A percentile compares a stretch with the other conserved stretches of the same genome.
phyloP scores from a whole-genome alignment of 2,329 filamentous ascomycete species.

The Aspergillus amoenus region DNA sequence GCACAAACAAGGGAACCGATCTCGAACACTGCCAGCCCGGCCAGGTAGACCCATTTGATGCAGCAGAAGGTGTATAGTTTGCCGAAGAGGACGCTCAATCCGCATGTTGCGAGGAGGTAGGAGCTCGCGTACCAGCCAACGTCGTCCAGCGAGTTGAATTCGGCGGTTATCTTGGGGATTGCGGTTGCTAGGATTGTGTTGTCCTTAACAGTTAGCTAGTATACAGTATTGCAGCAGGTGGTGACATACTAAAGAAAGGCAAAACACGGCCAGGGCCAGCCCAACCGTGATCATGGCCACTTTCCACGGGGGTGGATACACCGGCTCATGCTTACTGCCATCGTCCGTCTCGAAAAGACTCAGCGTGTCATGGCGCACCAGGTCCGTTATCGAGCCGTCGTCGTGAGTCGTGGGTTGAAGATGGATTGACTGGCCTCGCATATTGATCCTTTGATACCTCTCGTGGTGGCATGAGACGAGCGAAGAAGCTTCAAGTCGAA shows the following conservation, averaged over 20 bases:
- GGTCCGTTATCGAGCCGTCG: no score
- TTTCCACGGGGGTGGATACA: conserved; percentile 2
- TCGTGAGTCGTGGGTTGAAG: no score
- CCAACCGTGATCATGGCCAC: conserved; percentile 1
- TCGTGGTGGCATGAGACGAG: no score
- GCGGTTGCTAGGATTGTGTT: background rate
- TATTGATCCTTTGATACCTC: no score
- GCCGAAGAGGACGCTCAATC: background rate
- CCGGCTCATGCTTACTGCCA: background rate
- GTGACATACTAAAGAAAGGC: background rate
- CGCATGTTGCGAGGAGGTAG: background rate
- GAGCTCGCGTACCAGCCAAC: background rate
- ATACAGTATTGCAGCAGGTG: no score
- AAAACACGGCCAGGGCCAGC: conserved; percentile 4
- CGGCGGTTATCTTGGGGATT: background rate
- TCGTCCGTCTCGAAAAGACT: background rate
- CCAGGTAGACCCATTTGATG: background rate
- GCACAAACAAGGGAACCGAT: no score
- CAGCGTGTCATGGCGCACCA: no score
- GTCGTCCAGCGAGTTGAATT: background rate
- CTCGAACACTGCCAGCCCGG: background rate
- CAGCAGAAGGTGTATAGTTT: background rate
- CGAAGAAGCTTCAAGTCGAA: no score
- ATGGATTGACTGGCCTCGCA: no score
- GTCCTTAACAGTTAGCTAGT: background rate